phyloP scores from a whole-genome alignment of 2,329 filamentous ascomycete genomes.

The Xylariaceae sp. region DNA sequence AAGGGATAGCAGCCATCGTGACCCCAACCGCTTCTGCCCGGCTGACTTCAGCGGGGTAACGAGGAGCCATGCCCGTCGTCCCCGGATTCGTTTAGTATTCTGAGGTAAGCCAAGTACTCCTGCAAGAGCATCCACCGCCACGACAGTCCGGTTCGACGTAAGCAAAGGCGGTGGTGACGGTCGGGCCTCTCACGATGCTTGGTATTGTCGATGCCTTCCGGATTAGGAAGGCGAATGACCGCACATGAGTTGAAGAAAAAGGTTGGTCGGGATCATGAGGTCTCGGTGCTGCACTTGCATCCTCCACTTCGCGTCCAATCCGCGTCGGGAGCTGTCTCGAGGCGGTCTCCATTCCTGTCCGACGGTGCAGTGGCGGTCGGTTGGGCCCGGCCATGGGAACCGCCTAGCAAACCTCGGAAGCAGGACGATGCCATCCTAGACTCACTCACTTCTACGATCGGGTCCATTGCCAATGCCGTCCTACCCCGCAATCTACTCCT shows the following conservation, averaged over 20 bases:
- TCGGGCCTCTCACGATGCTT: not conserved
- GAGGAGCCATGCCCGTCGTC: too few relatives aligned
- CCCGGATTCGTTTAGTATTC: too few relatives aligned
- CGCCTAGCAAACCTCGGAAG: not conserved
- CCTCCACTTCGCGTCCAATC: slow-evolving; percentile 10
- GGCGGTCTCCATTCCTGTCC: too few relatives aligned
- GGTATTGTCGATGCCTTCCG: slow-evolving; percentile 15
- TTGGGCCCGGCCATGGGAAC: not conserved
- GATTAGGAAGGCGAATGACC: slow-evolving; percentile 13
- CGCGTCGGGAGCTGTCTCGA: slow-evolving; percentile 3
- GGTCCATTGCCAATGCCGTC: slow-evolving; percentile 12
- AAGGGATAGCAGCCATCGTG: too few relatives aligned
- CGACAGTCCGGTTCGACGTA: too few relatives aligned
- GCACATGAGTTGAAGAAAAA: slow-evolving; percentile 18
- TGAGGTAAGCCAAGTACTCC: too few relatives aligned
- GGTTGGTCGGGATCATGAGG: slow-evolving; percentile 19
- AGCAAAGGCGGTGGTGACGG: not conserved
- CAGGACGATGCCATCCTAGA: too few relatives aligned
- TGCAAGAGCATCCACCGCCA: too few relatives aligned
- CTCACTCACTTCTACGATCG: not conserved
- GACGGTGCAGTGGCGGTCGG: too few relatives aligned
- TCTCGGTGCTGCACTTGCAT: slow-evolving; percentile 15
- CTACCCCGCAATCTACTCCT: slow-evolving; percentile 18
- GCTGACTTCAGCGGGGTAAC: too few relatives aligned
- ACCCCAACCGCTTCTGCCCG: too few relatives aligned